Evolutionary conservation across 768 basidiomycete species (phyloP), one percentile per base, ranked within the genome.

Genomic region (Botryobasidium botryosum): DNA sequence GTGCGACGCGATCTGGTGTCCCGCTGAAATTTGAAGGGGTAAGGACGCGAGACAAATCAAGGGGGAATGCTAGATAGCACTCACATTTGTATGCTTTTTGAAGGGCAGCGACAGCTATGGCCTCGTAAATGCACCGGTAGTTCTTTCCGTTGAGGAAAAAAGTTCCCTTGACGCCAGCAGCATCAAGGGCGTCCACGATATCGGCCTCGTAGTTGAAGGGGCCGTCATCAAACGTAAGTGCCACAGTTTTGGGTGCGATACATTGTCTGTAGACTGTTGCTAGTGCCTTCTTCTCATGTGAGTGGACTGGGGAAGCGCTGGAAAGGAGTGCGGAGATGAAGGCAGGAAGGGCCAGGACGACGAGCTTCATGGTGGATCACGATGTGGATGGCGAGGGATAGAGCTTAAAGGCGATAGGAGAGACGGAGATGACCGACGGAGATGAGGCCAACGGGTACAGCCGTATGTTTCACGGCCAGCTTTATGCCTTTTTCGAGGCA

Each of bases 171-270:
- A 29, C 41, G 1, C 37, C 41, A 6, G 13, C 17, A 5, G 21
- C 26, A 25, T 39, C 35, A 31, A 50, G 42, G 5, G 32, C 39
- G 23, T 37, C 23, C 18, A 41, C 20, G 35, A 50, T 39, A 12
- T 47, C n/a, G 24, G 24, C 21, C 20, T 45, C 43, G 42, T 40
- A 52, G 21, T 27, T 37, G 43, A 43, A 46, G 3, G 51, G 51
- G 20, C 51, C 51, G 24, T 52, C 51, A 38, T 52, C 51, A 35
- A 50, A 49, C 13, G 39, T 49, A 2, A 51, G 8, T n/a, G 50
- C 50, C 4, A 48, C 47, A 13, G 10, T 10, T 8, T 39, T 39
- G 10, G 37, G 31, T 17, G 8, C 8, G 10, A 33, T 33, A 8
- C 31, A 33, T 33, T 33, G 8, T 8, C 31, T 33, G 31, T 33